phyloP scores from a whole-genome alignment of 2,329 filamentous ascomycete genomes.

The Tolypocladium amazonense region DNA sequence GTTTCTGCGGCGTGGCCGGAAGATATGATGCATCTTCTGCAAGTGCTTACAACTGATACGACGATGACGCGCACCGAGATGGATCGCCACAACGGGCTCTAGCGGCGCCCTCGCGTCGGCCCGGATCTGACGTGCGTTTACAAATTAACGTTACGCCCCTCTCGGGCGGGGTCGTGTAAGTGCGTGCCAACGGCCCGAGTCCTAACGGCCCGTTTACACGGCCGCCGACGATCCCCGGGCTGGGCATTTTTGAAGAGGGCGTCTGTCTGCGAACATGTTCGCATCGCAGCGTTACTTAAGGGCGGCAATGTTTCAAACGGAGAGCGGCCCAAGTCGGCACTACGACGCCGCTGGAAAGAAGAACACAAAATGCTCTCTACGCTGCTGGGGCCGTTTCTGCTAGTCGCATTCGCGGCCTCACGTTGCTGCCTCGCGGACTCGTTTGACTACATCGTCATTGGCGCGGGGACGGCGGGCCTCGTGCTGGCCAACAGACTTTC shows the following conservation, averaged over 20 bases:
- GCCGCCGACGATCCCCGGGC: not conserved
- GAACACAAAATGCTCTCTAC: not conserved
- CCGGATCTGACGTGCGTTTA: not conserved
- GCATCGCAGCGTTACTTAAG: not conserved
- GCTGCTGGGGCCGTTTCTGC: not conserved
- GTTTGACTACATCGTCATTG: slow-evolving; percentile 26
- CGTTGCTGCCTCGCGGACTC: not conserved
- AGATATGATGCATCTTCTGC: not conserved
- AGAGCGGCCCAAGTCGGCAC: not conserved
- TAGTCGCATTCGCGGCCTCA: not conserved
- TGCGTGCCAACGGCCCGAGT: not conserved
- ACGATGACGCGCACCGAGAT: no score
- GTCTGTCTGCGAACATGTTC: no score
- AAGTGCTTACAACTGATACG: not conserved
- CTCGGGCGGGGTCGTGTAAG: not conserved
- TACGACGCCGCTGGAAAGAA: not conserved
- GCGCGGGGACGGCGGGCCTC: slow-evolving; percentile 24
- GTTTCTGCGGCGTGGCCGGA: not conserved
- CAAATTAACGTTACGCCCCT: no score
- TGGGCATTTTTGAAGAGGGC: no score
- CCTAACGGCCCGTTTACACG: not conserved
- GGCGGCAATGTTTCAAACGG: no score
- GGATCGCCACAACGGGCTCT: not conserved
- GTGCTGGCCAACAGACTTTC: slow-evolving; percentile 25
- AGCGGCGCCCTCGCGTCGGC: not conserved